A percentile compares a stretch with the other conserved stretches of the same genome.
phyloP scores from a whole-genome alignment of 75 land plant genomes.

The Cupressus sempervirens region DNA sequence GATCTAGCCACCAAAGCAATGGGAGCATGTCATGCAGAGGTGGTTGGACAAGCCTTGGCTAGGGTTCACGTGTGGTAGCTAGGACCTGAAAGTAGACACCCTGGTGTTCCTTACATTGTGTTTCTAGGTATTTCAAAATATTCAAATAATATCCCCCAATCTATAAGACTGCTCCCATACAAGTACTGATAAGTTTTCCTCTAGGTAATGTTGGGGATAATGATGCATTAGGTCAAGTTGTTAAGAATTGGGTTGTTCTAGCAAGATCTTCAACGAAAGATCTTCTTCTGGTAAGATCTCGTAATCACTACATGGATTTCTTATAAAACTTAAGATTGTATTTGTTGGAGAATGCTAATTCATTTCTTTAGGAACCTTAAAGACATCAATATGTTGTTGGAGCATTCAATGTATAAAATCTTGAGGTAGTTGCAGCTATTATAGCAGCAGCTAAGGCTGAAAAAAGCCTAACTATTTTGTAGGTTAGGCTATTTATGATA shows the following conservation, averaged over 20 bases:
- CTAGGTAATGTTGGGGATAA: slow-evolving; percentile 94
- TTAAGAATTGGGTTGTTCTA: slow-evolving; percentile 62
- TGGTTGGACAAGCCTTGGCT: slow-evolving; percentile 90
- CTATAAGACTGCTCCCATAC: background rate
- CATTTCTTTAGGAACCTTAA: slow-evolving; percentile 62
- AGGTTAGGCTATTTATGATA: slow-evolving; percentile 28
- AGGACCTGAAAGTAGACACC: slow-evolving; percentile 92
- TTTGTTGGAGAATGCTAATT: background rate
- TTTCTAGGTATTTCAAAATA: slow-evolving; percentile 74
- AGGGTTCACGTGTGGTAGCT: slow-evolving; percentile 97
- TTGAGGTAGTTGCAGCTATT: slow-evolving; percentile 89
- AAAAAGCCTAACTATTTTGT: slow-evolving; percentile 92
- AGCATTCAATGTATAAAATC: slow-evolving; percentile 96
- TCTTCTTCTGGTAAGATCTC: slow-evolving; percentile 56
- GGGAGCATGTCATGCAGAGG: slow-evolving; percentile 70
- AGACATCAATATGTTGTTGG: slow-evolving; percentile 87
- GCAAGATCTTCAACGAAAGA: slow-evolving; percentile 62
- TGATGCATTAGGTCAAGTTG: slow-evolving; percentile 83
- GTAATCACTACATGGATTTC: background rate
- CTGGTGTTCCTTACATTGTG: slow-evolving; percentile 92
- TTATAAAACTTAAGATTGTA: background rate
- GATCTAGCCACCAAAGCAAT: slow-evolving; percentile 97
- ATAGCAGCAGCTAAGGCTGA: slow-evolving; percentile 91
- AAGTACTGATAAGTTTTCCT: slow-evolving; percentile 2
- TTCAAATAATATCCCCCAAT: background rate